phyloP scores from a whole-genome alignment of 192 early-diverging fungal genomes.

The Coemansia sp. region DNA sequence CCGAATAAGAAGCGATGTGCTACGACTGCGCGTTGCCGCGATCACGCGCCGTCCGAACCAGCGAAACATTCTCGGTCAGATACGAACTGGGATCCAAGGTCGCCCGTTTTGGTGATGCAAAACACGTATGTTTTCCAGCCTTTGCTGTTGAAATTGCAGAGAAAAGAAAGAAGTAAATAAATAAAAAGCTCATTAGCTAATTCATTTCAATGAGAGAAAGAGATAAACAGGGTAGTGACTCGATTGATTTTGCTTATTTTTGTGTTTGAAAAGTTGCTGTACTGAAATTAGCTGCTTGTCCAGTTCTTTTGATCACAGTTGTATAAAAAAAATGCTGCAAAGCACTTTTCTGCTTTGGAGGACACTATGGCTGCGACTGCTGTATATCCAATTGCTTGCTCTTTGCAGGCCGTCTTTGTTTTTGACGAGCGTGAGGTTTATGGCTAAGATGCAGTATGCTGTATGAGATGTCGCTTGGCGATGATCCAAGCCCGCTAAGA shows the following conservation, averaged over 20 bases:
- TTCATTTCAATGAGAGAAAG: too few species aligned
- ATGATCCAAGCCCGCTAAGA: constrained; percentile 15
- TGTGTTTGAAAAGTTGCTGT: too few species aligned
- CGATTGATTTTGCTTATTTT: neutral
- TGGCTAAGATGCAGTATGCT: constrained; percentile 9
- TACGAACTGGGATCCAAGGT: neutral
- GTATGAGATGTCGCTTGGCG: constrained; percentile 19
- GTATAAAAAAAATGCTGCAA: too few species aligned
- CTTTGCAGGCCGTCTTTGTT: constrained; percentile 2
- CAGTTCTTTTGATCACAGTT: too few species aligned
- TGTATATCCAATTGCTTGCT: neutral
- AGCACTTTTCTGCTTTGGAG: neutral
- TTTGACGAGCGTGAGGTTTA: constrained; percentile 9
- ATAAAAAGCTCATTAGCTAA: too few species aligned
- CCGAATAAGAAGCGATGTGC: neutral
- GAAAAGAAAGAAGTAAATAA: too few species aligned
- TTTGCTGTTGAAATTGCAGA: too few species aligned
- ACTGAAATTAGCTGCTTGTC: too few species aligned
- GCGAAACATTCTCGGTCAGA: neutral
- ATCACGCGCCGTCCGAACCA: neutral
- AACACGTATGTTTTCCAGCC: too few species aligned
- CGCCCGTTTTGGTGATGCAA: neutral
- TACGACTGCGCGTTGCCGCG: neutral
- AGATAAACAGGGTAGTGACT: too few species aligned
- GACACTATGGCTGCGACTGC: neutral